Conservation (phyloP, 306 rosid species). For the Cicer yamashitae region DNA sequence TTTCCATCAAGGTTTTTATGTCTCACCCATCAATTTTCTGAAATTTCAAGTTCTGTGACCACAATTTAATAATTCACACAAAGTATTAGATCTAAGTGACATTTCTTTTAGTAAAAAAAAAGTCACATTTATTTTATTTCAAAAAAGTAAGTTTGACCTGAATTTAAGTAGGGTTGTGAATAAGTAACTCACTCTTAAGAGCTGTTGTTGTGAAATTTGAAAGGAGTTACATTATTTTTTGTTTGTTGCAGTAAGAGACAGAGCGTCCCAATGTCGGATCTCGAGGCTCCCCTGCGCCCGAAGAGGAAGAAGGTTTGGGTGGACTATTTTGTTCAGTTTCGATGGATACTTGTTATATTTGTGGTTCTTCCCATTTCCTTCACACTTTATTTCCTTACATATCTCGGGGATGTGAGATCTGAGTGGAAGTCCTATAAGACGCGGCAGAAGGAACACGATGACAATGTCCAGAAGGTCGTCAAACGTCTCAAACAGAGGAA, state of each 20-base stretch:
- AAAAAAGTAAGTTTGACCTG: no score
- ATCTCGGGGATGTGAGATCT: constrained; percentile 87
- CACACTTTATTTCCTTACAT: constrained; percentile 80
- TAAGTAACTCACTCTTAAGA: neutral
- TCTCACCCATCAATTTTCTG: neutral
- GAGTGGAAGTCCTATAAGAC: constrained; percentile 89
- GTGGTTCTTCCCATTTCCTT: constrained; percentile 93
- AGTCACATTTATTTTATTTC: no score
- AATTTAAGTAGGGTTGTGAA: neutral
- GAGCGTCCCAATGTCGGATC: constrained; percentile 75
- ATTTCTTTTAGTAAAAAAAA: no score
- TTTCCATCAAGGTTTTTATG: neutral
- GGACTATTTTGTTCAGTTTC: constrained; percentile 77
- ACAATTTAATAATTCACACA: neutral
- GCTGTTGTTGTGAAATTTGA: neutral
- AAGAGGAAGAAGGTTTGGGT: constrained; percentile 93
- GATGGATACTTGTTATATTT: constrained; percentile 92
- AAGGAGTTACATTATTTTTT: neutral
- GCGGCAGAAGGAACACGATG: constrained; percentile 88
- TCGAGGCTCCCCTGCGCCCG: constrained; percentile 80
- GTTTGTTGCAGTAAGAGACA: constrained; percentile 31
- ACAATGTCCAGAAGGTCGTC: constrained; percentile 80
- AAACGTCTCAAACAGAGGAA: constrained; percentile 90
- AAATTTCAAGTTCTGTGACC: neutral
- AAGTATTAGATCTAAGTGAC: no score